Evolutionary conservation across 768 basidiomycete species (phyloP).

Genomic region (Agaricus subrufescens): DNA sequence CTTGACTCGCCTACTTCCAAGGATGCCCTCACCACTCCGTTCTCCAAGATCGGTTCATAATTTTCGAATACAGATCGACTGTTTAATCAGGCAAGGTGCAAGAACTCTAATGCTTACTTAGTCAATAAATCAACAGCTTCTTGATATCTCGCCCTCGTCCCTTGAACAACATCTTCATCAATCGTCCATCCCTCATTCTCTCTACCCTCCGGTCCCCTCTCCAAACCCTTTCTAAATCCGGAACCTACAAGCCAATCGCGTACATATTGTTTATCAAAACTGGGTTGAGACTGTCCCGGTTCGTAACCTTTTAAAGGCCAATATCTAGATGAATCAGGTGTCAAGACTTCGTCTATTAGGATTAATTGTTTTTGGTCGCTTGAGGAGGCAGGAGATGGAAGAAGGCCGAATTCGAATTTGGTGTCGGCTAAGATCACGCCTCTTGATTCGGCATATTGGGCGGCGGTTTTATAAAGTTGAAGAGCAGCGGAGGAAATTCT

Average conservation of each 20-base stretch:
- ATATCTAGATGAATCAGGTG: constrained; percentile 96
- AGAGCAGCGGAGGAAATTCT: constrained; percentile 58
- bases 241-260: constrained; percentile 78
- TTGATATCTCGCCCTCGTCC: constrained; percentile 73
- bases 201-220: constrained; percentile 62
- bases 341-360: constrained; percentile 94
- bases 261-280: constrained; percentile 96
- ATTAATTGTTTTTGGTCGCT: constrained; percentile 42
- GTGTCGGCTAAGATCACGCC: constrained; percentile 97
- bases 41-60: no score
- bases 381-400: constrained; percentile 34
- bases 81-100: no score
- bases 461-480: constrained; percentile 68
- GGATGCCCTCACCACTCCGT: no score
- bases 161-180: constrained; percentile 67
- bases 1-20: no score
- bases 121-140: constrained; percentile 69
- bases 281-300: constrained; percentile 73
- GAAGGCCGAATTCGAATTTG: constrained; percentile 96
- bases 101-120: constrained; percentile 5
- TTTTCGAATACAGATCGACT: no score
- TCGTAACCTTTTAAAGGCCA: constrained; percentile 80
- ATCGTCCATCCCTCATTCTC: constrained; percentile 77
- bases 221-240: constrained; percentile 78
- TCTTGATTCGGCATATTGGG: constrained; percentile 62